A percentile compares a stretch with the other conserved stretches of the same genome.
Conservation (phyloP, 371 early-diverging fungal species). For the Vairimorpha apis region DNA sequence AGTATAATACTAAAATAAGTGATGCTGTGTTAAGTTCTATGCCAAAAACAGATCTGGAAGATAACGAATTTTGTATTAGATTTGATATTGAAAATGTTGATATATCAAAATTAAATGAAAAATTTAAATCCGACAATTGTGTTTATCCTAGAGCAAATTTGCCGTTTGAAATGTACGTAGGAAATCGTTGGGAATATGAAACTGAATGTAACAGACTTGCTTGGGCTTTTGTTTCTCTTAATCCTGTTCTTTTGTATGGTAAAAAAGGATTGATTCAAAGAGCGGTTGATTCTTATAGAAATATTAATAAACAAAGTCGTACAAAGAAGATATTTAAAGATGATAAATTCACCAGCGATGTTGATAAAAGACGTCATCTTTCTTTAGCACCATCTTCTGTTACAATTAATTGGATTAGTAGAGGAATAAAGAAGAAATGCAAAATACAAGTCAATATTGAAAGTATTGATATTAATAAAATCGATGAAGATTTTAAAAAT, state of each 20-base stretch:
- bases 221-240: constrained; percentile 77
- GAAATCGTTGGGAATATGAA: constrained; percentile 83
- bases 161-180: constrained; percentile 67
- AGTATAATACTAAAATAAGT: constrained; percentile 64
- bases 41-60: constrained; percentile 60
- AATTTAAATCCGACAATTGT: constrained; percentile 72
- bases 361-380: constrained; percentile 65
- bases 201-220: constrained; percentile 76
- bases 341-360: constrained; percentile 70
- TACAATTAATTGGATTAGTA: constrained; percentile 64
- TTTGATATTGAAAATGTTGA: constrained; percentile 70
- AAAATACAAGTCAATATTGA: constrained; percentile 67
- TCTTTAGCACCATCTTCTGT: constrained; percentile 63
- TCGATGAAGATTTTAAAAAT: constrained; percentile 65
- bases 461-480: constrained; percentile 61
- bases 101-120: constrained; percentile 66
- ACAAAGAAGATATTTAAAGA: constrained; percentile 72
- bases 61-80: constrained; percentile 69
- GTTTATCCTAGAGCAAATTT: constrained; percentile 77
- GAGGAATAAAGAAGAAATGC: constrained; percentile 65
- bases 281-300: constrained; percentile 83
- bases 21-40: constrained; percentile 59
- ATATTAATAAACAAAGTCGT: constrained; percentile 72
- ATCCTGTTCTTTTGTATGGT: constrained; percentile 71
- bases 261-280: constrained; percentile 82